Percentiles rank a stretch among this genome's conserved stretches.
phyloP scores from a whole-genome alignment of 2,329 filamentous ascomycete genomes.

The Trichoderma aggressivum region DNA sequence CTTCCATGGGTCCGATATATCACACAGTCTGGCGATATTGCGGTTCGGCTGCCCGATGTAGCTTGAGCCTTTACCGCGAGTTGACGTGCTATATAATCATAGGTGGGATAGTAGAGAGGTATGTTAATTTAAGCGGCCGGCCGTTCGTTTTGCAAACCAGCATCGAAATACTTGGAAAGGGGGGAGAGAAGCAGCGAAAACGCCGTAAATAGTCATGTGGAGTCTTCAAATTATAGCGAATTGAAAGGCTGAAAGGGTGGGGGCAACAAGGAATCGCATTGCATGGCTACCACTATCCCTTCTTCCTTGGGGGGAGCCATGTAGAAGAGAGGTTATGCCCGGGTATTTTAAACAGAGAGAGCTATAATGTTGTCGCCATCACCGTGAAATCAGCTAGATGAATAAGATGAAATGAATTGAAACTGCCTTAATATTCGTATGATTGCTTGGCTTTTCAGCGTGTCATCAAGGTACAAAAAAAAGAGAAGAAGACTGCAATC shows the following conservation, averaged over 20 bases:
- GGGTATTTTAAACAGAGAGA: not conserved
- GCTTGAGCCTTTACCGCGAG: conserved; percentile 47
- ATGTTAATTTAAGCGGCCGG: conserved; percentile 13
- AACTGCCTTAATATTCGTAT: not conserved
- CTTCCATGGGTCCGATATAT: conserved; percentile 98
- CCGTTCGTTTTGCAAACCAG: conserved; percentile 7
- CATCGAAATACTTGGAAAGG: not conserved
- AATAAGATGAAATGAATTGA: not conserved
- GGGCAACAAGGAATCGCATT: not conserved
- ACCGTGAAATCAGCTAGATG: not conserved
- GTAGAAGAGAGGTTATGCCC: not conserved
- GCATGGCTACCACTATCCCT: not conserved
- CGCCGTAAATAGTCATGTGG: not conserved
- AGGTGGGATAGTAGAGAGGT: not conserved
- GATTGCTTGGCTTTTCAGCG: no score
- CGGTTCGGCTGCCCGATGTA: conserved; percentile 88
- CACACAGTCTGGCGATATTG: conserved; percentile 95
- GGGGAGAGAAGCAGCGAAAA: not conserved
- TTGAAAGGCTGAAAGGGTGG: not conserved
- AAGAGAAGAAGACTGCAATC: not conserved
- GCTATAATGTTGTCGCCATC: not conserved
- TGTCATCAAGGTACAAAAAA: not conserved
- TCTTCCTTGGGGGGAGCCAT: not conserved
- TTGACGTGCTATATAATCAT: not conserved
- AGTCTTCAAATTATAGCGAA: conserved; percentile 8